phyloP scores from a whole-genome alignment of 805 yeast species.

The Starmerella bombi region DNA sequence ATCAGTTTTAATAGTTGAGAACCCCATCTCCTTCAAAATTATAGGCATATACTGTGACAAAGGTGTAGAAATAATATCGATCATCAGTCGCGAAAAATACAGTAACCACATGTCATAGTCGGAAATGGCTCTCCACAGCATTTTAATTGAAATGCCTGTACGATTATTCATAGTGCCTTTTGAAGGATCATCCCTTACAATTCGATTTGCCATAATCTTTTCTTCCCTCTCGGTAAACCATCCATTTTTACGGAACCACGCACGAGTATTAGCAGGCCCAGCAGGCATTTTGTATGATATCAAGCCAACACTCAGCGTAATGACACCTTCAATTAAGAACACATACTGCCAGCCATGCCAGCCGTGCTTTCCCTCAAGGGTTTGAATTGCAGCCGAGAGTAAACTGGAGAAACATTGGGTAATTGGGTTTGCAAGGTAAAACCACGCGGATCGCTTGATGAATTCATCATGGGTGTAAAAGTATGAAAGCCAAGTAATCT shows the following conservation, averaged over 20 bases:
- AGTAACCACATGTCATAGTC: constrained; percentile 50
- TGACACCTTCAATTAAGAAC: constrained; percentile 48
- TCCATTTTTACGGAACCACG: constrained; percentile 39
- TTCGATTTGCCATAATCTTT: constrained; percentile 44
- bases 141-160: constrained; percentile 35
- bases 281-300: constrained; percentile 41
- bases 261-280: constrained; percentile 40
- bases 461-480: constrained; percentile 50
- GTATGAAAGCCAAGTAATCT: constrained; percentile 50
- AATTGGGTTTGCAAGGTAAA: constrained; percentile 44
- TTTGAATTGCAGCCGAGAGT: constrained; percentile 42
- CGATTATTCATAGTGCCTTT: constrained; percentile 55
- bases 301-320: constrained; percentile 44
- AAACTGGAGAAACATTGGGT: constrained; percentile 37
- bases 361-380: constrained; percentile 35
- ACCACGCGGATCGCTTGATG: constrained; percentile 43
- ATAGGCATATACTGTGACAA: constrained; percentile 37
- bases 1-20: constrained; percentile 39
- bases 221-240: constrained; percentile 44
- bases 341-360: constrained; percentile 53
- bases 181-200: constrained; percentile 50
- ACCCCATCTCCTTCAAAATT: constrained; percentile 37
- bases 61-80: constrained; percentile 31
- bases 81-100: constrained; percentile 36
- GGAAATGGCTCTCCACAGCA: constrained; percentile 31